phyloP scores from a whole-genome alignment of 306 rosid genomes.

The Medicago ruthenica region DNA sequence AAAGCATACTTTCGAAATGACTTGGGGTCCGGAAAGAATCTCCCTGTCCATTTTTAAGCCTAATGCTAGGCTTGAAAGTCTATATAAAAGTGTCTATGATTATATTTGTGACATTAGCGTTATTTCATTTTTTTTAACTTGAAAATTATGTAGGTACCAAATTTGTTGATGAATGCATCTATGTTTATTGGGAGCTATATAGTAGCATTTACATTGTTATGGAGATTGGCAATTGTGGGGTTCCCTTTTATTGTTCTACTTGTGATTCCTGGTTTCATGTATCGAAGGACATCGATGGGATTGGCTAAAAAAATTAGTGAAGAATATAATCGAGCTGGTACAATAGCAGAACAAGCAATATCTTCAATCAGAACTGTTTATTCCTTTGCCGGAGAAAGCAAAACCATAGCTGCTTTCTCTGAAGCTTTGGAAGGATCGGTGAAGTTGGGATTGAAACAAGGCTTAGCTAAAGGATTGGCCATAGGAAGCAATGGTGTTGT shows the following conservation, averaged over 20 bases:
- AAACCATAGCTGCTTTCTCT: slow-evolving; percentile 72
- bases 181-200: slow-evolving; percentile 79
- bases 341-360: slow-evolving; percentile 81
- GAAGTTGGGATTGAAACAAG: slow-evolving; percentile 80
- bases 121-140: background rate
- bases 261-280: slow-evolving; percentile 83
- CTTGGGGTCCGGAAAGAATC: too few species aligned
- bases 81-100: too few species aligned
- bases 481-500: slow-evolving; percentile 89
- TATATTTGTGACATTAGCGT: background rate
- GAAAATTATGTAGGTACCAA: slow-evolving; percentile 61
- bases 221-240: slow-evolving; percentile 83
- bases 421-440: slow-evolving; percentile 69
- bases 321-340: slow-evolving; percentile 73
- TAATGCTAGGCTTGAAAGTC: background rate
- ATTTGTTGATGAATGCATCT: slow-evolving; percentile 67
- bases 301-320: slow-evolving; percentile 69
- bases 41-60: too few species aligned
- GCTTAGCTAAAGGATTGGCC: slow-evolving; percentile 89
- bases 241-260: slow-evolving; percentile 73
- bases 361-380: slow-evolving; percentile 89
- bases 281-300: slow-evolving; percentile 75
- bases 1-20: too few species aligned
- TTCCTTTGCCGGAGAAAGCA: slow-evolving; percentile 80
- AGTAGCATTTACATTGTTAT: slow-evolving; percentile 66